A percentile compares a stretch with the other conserved stretches of the same genome.
phyloP scores from a whole-genome alignment of 208 protist genomes.

The Leishmania mexicana region DNA sequence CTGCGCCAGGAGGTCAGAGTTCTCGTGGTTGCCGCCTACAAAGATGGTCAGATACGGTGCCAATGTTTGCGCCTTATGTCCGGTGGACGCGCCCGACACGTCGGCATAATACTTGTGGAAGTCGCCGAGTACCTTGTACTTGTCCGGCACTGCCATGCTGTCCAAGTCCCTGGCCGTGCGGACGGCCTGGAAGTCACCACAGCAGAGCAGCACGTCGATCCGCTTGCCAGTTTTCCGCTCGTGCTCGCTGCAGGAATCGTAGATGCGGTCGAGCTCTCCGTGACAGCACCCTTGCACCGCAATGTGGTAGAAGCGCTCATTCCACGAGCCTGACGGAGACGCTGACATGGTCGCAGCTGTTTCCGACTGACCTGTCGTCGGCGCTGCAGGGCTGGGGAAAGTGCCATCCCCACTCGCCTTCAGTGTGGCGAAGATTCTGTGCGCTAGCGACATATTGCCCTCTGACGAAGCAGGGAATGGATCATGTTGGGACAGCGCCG shows the following conservation, averaged over 20 bases:
- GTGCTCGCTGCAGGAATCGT: constrained; percentile 83
- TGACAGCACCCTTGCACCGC: constrained; percentile 98
- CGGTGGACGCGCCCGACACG: not conserved
- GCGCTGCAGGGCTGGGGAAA: not conserved
- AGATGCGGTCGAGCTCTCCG: constrained; percentile 97
- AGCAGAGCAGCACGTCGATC: constrained; percentile 98
- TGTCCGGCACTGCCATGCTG: constrained; percentile 95
- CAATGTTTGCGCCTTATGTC: constrained; percentile 2
- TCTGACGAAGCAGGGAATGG: not conserved
- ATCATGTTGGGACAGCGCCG: too few relatives aligned
- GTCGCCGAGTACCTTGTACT: constrained; percentile 93
- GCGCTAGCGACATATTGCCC: constrained; percentile 31
- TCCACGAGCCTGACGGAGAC: constrained; percentile 21
- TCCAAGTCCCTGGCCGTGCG: constrained; percentile 93
- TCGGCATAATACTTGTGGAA: constrained; percentile 97
- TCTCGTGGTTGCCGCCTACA: constrained; percentile 99
- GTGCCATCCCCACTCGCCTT: constrained; percentile 9
- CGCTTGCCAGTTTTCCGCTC: constrained; percentile 78
- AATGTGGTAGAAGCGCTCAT: constrained; percentile 65
- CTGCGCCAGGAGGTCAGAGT: constrained; percentile 94
- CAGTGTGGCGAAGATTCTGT: constrained; percentile 32
- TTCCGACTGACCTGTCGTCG: not conserved
- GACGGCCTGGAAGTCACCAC: constrained; percentile 98
- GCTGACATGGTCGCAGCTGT: not conserved
- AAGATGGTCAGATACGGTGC: constrained; percentile 99